Evolutionary conservation across 768 basidiomycete species (phyloP), one percentile per base, ranked within the genome.

Genomic region (Boletus fagicola): DNA sequence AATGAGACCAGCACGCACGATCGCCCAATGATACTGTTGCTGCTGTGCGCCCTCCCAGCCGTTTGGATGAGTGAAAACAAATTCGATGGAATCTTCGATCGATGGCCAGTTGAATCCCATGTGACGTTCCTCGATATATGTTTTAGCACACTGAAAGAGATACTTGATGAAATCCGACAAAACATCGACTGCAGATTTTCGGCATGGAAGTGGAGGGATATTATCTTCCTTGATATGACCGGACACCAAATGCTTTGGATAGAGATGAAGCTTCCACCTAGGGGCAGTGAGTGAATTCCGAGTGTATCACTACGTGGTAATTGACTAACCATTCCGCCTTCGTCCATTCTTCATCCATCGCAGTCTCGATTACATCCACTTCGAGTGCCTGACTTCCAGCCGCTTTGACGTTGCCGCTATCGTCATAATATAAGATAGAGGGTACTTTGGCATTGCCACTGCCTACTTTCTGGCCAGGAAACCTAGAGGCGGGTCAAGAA

Each of bases 21-120:
- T 61, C 11, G 70, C 70, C 0, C 49, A 53, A 7, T 65, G 66
- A 35, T 67, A 61, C n/a, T 57, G 53, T 11, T 62, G 54, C 40
- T 66, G 66, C 22, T 71, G 65, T 11, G n/a, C 38, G 10, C 60
- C 59, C 18, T 68, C 69, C 68, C 70, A 71, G 10, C 70, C 69
- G 11, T 71, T 71, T 4, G 70, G 71, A 54, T 65, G 62, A 3
- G 68, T 62, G 20, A 70, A 59, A 4, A 72, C 20, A 28, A 64
- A 66, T 20, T 64, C 60, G 30, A 62, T 60, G 22, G 50, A 46
- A 18, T 58, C 42, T 15, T 62, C 40, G 9, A 65, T 22, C 0
- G 65, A 54, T 1, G 31, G 2, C 68, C 67, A 68, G 4, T 51
- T 28, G n/a, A 49, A 28, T 2, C 48, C 51, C 10, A 69, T 59